Evolutionary conservation across 805 yeast genomes (phyloP).

Genomic region (Yarrowia sp.): DNA sequence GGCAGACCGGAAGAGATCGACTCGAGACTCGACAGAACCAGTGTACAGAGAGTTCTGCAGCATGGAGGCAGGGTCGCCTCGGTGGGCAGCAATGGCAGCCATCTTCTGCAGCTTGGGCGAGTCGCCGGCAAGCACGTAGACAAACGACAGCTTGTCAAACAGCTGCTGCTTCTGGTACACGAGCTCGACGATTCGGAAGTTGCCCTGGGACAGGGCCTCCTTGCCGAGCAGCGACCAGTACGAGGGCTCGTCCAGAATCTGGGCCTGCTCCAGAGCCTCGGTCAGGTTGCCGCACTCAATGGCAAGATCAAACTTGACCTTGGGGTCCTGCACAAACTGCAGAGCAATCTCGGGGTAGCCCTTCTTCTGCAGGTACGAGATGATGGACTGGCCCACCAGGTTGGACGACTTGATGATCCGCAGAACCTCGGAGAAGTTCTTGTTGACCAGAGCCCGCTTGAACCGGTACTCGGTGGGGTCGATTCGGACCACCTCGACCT

Average conservation of each 20-base stretch:
- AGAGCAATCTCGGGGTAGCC: constrained; percentile 98
- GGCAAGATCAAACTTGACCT: constrained; percentile 92
- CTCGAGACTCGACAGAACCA: constrained; percentile 70
- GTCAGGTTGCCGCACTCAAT: constrained; percentile 86
- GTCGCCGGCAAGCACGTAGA: constrained; percentile 84
- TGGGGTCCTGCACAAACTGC: constrained; percentile 95
- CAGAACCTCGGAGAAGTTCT: constrained; percentile 86
- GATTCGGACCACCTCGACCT: constrained; percentile 69
- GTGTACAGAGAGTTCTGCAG: constrained; percentile 79
- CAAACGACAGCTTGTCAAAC: constrained; percentile 85
- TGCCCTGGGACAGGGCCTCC: constrained; percentile 89
- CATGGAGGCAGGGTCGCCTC: constrained; percentile 75
- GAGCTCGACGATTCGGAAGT: constrained; percentile 76
- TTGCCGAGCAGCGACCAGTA: constrained; percentile 80
- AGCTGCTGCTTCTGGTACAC: constrained; percentile 82
- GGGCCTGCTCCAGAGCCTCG: constrained; percentile 87
- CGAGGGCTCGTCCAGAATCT: constrained; percentile 58
- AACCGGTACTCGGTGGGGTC: constrained; percentile 98
- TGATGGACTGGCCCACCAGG: constrained; percentile 94
- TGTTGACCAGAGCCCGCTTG: constrained; percentile 86
- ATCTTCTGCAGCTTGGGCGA: constrained; percentile 68
- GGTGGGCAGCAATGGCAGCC: constrained; percentile 84
- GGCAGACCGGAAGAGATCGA: constrained; percentile 66
- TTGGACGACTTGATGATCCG: constrained; percentile 84
- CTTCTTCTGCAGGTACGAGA: constrained; percentile 87